Evolutionary conservation across 129 eudicot genomes (phyloP), one percentile per base, ranked within the genome.

Genomic region (Smallanthus sonchifolius): DNA sequence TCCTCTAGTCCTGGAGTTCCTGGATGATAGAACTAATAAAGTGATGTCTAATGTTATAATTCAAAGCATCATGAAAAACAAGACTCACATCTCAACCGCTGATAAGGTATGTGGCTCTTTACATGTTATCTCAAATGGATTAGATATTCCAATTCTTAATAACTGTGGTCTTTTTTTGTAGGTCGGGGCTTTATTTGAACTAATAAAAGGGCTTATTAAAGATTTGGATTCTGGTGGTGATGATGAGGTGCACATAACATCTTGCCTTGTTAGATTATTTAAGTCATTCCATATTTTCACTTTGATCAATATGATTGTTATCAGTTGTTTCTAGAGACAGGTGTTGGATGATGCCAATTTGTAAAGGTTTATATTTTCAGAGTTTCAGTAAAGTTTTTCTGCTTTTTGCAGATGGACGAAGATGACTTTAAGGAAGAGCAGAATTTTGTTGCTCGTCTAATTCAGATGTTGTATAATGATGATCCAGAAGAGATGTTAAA

Each of bases 381-480:
- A 15, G 13, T 35, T n/a, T 63, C 11, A 15, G 17, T 2, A 8
- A 70, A 36, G 15, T 56, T 63, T 81, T 65, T 55, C 39, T 48
- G 75, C 63, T 7, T 47, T 63, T 39, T 44, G 77, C 81, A 94
- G 99, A 80, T 88, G 84, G 98, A 94, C 69, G 97, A 91, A 78
- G 98, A 92, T 65, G 99, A 94, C 70, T 94, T 94, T 73, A 82
- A 81, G 61, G 99, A 94, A 82, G 99, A 94, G 70, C 99, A 94
- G 83, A 94, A 88, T 77, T 89, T 91, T 67, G 99, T 94, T 81
- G 93, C 99, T 49, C 96, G 99, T 72, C 96, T 94, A 72, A 88
- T 94, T 68, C 97, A 94, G 66, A 88, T 94, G 95, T 77, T 94
- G 70, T 77, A 94, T 73, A 88, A 83, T 85, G 89, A 86, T 77